phyloP scores from a whole-genome alignment of 345 rosid species.

The Gossypium ekmanianum region DNA sequence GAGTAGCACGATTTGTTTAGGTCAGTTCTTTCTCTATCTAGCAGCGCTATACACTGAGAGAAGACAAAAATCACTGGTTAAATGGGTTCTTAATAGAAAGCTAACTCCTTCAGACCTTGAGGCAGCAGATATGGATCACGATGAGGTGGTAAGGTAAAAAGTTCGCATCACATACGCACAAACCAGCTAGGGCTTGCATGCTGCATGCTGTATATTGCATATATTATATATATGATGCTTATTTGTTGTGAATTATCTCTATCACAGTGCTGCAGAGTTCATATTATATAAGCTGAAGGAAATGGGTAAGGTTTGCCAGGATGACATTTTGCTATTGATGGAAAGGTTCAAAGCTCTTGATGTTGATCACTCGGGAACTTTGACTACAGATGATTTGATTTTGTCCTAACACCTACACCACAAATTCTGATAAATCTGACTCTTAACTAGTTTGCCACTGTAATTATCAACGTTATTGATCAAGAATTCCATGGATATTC shows the following conservation, averaged over 20 bases:
- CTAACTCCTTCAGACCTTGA: constrained; percentile 37
- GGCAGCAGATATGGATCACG: constrained; percentile 47
- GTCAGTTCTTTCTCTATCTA: constrained; percentile 48
- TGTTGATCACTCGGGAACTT: constrained; percentile 42
- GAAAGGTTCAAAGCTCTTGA: constrained; percentile 45
- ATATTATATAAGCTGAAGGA: constrained; percentile 37
- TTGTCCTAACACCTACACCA: constrained; percentile 4
- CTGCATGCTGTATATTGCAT: too few species aligned
- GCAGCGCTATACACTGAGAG: constrained; percentile 37
- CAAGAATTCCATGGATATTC: neutral
- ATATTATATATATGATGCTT: neutral
- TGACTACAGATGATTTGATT: constrained; percentile 34
- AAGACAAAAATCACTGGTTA: constrained; percentile 31
- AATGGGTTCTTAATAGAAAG: constrained; percentile 31
- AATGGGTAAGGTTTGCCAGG: constrained; percentile 45
- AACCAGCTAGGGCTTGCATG: neutral
- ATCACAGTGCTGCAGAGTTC: constrained; percentile 44
- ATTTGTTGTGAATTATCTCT: neutral
- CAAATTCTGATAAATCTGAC: neutral
- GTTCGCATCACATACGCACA: neutral
- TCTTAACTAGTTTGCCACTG: neutral
- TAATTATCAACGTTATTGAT: neutral
- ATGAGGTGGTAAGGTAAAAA: constrained; percentile 39
- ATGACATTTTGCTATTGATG: constrained; percentile 34
- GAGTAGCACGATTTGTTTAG: constrained; percentile 45